Percentiles rank a stretch among this genome's conserved stretches.
phyloP scores from a whole-genome alignment of 176 grass and related monocot species.

The Lolium rigidum region DNA sequence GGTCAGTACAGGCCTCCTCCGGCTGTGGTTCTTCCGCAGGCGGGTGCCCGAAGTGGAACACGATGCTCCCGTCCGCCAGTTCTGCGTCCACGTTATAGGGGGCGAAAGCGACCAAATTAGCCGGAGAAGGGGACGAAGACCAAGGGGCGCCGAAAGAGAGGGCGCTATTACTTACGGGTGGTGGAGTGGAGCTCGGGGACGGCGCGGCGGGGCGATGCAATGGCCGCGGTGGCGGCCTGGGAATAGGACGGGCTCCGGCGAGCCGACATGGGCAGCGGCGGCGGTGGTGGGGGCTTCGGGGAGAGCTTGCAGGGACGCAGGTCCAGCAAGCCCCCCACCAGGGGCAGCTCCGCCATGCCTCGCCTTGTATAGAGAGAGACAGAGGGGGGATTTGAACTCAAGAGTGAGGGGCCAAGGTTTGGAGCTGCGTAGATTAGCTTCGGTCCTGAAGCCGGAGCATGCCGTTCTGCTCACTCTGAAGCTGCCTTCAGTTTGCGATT shows the following conservation, averaged over 20 bases:
- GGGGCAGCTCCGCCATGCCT: slow-evolving; percentile 76
- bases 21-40: background rate
- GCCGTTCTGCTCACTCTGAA: no score
- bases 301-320: slow-evolving; percentile 58
- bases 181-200: slow-evolving; percentile 55
- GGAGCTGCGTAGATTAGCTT: background rate
- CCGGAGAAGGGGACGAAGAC: background rate
- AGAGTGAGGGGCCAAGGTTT: background rate
- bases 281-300: slow-evolving; percentile 8
- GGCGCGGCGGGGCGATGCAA: slow-evolving; percentile 37
- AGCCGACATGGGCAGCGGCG: slow-evolving; percentile 8
- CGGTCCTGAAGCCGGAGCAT: no score
- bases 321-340: slow-evolving; percentile 55
- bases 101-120: background rate
- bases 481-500: no score
- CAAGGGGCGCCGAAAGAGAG: background rate
- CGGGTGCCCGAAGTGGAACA: slow-evolving; percentile 65
- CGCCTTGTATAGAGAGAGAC: slow-evolving; percentile 27
- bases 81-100: slow-evolving; percentile 38
- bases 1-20: background rate
- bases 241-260: background rate
- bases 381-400: slow-evolving; percentile 18
- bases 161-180: slow-evolving; percentile 45
- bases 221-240: slow-evolving; percentile 32
- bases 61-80: slow-evolving; percentile 75